Evolutionary conservation across 2,329 filamentous ascomycete species (phyloP).

Genomic region (Coniochaeta hoffmannii): DNA sequence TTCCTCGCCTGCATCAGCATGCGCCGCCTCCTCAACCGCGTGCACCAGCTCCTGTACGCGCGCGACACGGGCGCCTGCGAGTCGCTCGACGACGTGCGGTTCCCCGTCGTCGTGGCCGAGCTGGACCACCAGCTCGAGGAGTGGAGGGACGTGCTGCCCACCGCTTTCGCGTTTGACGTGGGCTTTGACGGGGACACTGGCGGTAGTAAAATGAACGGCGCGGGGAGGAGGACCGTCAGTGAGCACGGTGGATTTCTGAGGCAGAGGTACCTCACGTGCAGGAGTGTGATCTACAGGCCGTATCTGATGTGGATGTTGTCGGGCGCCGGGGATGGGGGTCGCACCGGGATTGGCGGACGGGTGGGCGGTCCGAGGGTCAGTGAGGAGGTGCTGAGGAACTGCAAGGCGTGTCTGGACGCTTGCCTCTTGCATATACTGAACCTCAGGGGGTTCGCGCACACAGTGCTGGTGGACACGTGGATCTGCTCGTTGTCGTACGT

Average conservation of each 20-base stretch:
- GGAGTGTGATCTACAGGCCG: constrained; percentile 44
- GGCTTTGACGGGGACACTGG: constrained; percentile 14
- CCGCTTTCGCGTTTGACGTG: constrained; percentile 32
- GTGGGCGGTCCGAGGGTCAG: constrained; percentile 8
- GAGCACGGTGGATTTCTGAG: constrained; percentile 40
- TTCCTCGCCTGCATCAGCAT: constrained; percentile 47
- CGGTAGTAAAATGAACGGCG: constrained; percentile 10
- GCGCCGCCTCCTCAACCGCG: constrained; percentile 38
- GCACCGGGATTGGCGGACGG: constrained; percentile 13
- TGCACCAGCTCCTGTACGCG: constrained; percentile 42
- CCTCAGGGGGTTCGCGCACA: constrained; percentile 38
- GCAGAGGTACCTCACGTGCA: constrained; percentile 43
- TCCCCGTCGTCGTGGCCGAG: constrained; percentile 39
- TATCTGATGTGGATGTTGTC: constrained; percentile 42
- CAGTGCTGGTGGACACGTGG: constrained; percentile 45
- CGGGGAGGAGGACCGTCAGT: constrained; percentile 18
- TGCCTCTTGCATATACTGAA: constrained; percentile 42
- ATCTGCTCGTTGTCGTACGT: constrained; percentile 45
- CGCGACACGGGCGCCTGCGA: constrained; percentile 29
- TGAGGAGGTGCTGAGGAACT: constrained; percentile 30
- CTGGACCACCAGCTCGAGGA: constrained; percentile 40
- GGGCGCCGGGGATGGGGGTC: constrained; percentile 21
- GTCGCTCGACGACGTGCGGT: constrained; percentile 32
- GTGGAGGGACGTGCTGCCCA: constrained; percentile 38
- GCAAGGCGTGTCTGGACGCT: constrained; percentile 37